Evolutionary conservation across 2,329 filamentous ascomycete genomes (phyloP), one percentile per base, ranked within the genome.

Genomic region (Metarhizium robertsii): DNA sequence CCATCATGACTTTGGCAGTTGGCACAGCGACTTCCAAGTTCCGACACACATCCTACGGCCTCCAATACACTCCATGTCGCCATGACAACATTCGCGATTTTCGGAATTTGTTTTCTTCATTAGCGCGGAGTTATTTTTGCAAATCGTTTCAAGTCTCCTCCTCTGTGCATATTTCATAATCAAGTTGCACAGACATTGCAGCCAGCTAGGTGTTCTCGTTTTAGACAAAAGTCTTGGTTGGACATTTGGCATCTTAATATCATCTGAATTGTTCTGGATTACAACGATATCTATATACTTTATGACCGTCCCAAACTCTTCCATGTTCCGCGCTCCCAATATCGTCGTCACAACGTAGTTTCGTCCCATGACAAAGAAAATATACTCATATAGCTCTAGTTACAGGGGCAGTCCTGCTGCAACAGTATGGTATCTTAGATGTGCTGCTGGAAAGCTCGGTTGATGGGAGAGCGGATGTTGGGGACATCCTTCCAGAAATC

Each of bases 391-490:
- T 48, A 18, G 30, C 38, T 50, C 16, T 52, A 32, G 18, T 25
- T 47, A 32, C 43, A 54, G 42, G 43, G 13, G 20, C 46, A 43
- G 50, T n/a, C 13, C 8, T 14, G 40, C 32, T 16, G 38, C 18
- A 43, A 20, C n/a, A 14, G 25, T n/a, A 8, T 52, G 45, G 43
- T 40, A 53, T 50, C 62, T 80, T 94, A 97, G 75, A 95, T 89
- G 67, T 97, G 81, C 79, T 99, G 92, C 79, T 94, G 83, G 85
- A 99, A 99, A 67, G 94, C 94, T 72, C 91, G 89, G 85, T 97
- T 96, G 77, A 99, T 74, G 62, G 94, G 92, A 55, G 92, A 96
- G 74, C 94, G 90, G 69, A 96, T 81, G 77, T 92, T 92, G 71
- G 88, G 79, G 36, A 86, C 84, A 63, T 87, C 88, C 88, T 96